Conservation (phyloP, 345 rosid genomes). For the Rhizophora mangle region DNA sequence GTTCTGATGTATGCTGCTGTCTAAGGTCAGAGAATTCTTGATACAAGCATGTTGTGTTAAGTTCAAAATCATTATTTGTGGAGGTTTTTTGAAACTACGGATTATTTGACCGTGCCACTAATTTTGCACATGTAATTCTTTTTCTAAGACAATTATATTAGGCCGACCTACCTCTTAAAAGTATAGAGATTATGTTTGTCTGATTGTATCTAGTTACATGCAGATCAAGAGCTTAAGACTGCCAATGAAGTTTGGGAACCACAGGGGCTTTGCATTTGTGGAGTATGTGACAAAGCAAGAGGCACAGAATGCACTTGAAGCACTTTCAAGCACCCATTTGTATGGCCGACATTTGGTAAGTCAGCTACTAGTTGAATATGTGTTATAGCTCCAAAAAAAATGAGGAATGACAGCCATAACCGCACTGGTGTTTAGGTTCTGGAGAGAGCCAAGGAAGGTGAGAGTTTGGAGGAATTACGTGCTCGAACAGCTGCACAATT, state of each 20-base stretch:
- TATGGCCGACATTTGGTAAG: constrained; percentile 90
- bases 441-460: constrained; percentile 91
- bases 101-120: too few relatives aligned
- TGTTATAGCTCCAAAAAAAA: neutral
- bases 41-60: too few relatives aligned
- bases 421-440: constrained; percentile 47
- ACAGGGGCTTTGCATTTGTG: constrained; percentile 81
- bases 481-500: constrained; percentile 76
- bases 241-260: constrained; percentile 76
- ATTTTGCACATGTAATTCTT: neutral
- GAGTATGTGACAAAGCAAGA: constrained; percentile 90
- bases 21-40: too few relatives aligned
- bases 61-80: too few relatives aligned
- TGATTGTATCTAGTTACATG: constrained; percentile 8
- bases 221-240: constrained; percentile 84
- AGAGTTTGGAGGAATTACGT: constrained; percentile 70
- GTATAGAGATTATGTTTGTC: neutral
- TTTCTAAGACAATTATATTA: neutral
- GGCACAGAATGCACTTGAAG: constrained; percentile 65
- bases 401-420: neutral
- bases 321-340: constrained; percentile 73
- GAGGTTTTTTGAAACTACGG: too few relatives aligned
- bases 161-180: neutral
- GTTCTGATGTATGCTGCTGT: too few relatives aligned
- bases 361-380: neutral